These are phyloP conservation scores for Tilletiopsis washingtonensis DNA, from an alignment of 1,284 basidiomycete species.

Conservation along the genomic window DNA sequence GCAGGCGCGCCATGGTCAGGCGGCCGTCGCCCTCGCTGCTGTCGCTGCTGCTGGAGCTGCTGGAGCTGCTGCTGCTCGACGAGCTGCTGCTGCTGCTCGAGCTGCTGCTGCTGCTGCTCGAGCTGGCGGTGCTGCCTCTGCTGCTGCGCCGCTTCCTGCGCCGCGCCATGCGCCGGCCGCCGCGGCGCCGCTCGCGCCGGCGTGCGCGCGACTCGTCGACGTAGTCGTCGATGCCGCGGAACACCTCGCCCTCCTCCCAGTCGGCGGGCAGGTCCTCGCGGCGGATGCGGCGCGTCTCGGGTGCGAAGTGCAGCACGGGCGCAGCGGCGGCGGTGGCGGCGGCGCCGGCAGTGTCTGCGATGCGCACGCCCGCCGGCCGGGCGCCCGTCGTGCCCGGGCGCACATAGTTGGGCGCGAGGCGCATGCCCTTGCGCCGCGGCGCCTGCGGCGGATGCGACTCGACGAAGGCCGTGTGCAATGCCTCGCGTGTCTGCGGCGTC, in stretches of 20 bases:
- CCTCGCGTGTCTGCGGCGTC: no score
- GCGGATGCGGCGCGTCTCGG: conserved; percentile 27
- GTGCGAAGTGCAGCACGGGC: conserved; percentile 37
- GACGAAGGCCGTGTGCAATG: no score
- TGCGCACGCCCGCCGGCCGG: no score
- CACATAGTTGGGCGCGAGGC: no score
- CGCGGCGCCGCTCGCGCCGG: no score
- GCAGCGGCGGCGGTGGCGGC: no score
- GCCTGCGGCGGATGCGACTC: no score
- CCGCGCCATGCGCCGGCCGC: not conserved
- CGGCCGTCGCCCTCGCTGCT: conserved; percentile 22
- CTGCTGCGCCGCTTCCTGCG: not conserved
- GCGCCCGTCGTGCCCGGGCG: no score
- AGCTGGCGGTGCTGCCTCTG: not conserved
- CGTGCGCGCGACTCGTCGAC: conserved; percentile 25
- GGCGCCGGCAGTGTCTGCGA: no score
- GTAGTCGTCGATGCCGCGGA: conserved; percentile 39
- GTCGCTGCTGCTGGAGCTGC: conserved; percentile 3
- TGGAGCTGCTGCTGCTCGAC: not conserved
- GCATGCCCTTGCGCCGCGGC: no score
- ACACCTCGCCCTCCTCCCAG: conserved; percentile 36
- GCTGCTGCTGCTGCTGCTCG: not conserved
- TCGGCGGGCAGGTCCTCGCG: conserved; percentile 36
- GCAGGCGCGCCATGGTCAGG: conserved; percentile 34
- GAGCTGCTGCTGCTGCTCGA: not conserved